Evolutionary conservation across 2,329 filamentous ascomycete genomes (phyloP), one percentile per base, ranked within the genome.

Genomic region (Penicillium sp.): DNA sequence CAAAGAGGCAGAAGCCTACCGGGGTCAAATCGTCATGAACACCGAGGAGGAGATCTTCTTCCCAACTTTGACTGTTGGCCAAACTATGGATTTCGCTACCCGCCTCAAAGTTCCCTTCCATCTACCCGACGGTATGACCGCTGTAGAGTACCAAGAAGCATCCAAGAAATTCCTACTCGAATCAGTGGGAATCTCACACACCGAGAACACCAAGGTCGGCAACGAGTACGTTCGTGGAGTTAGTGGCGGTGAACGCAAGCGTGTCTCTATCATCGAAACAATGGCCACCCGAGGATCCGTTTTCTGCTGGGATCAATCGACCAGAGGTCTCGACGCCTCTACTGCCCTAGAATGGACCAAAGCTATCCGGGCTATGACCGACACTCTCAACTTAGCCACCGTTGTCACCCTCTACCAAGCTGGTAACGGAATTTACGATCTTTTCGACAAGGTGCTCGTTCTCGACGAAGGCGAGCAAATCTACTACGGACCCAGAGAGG

Each of bases 321-420:
- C 86, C 0, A 73, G 85, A 53, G 86, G 86, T 48, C 74, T 88
- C 0, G 86, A 89, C 63, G 85, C 85, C 0, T 85, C 81, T 61
- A 87, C 83, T 4, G 86, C 85, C 1, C 73, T 87, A 1, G 80
- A 86, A 48, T 87, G 81, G 64, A 77, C 80, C 27, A 84, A 83
- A 61, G 81, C 83, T 2, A 71, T 88, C n/a, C 77, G 86, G 7
- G 80, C 83, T 5, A 77, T 88, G 79, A 88, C 86, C 0, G 84
- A 88, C 56, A 78, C 85, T 1, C 72, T 83, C 4, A 83, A 83
- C 0, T 72, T 87, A 4, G 75, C 83, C 0, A 81, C 83, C 0
- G 83, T 88, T 44, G 83, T 87, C 11, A 87, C 85, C 0, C 75
- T 88, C 0, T 89, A 90, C 66, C 87, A 89, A 65, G 87, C 87